phyloP scores from a whole-genome alignment of 2,329 filamentous ascomycete genomes.

The Cryphonectria nitschkei region DNA sequence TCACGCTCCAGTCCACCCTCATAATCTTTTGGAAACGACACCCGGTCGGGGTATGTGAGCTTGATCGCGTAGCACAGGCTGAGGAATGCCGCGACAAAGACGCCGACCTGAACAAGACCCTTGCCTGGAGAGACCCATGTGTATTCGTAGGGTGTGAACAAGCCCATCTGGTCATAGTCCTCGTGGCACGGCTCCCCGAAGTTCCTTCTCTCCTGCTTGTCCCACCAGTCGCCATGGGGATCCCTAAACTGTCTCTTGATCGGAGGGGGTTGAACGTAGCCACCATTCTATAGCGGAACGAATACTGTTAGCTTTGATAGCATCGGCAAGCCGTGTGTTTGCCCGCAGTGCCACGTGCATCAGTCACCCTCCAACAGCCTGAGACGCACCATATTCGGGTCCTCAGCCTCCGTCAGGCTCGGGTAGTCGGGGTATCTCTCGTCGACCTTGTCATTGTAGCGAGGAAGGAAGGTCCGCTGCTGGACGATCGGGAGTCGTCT shows the following conservation, averaged over 20 bases:
- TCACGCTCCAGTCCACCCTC: constrained; percentile 74
- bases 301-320: not conserved
- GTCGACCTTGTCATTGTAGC: constrained; percentile 52
- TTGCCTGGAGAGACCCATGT: constrained; percentile 76
- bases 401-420: constrained; percentile 59
- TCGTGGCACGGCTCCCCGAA: constrained; percentile 96
- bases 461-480: constrained; percentile 61
- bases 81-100: constrained; percentile 67
- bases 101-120: constrained; percentile 68
- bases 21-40: constrained; percentile 70
- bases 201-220: constrained; percentile 95
- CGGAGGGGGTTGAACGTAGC: constrained; percentile 76
- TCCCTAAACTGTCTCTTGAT: constrained; percentile 92
- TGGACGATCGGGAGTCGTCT: constrained; percentile 58
- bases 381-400: constrained; percentile 48
- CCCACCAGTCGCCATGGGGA: constrained; percentile 93
- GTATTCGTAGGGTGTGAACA: constrained; percentile 89
- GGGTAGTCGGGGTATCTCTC: constrained; percentile 55
- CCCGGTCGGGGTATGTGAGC: constrained; percentile 72
- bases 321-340: not conserved
- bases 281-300: constrained; percentile 68
- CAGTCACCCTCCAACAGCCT: not conserved
- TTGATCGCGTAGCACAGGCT: constrained; percentile 70
- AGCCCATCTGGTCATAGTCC: constrained; percentile 89
- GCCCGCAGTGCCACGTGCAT: not conserved